Percentiles rank a stretch among this genome's conserved stretches.
phyloP scores from a whole-genome alignment of 371 early-diverging fungal species.

The Lichtheimia corymbifera region DNA sequence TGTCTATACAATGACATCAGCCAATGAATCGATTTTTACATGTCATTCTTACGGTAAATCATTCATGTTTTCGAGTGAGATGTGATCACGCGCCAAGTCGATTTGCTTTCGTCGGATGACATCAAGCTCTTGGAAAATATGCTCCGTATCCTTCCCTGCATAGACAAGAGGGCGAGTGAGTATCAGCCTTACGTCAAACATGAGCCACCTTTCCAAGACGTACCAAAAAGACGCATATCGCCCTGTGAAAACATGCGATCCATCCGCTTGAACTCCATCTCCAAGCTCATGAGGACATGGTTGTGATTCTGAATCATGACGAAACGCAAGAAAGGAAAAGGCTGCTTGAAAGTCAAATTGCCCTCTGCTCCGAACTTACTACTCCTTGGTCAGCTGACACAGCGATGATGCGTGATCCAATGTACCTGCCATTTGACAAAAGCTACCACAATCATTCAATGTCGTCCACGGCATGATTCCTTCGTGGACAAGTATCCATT shows the following conservation, averaged over 20 bases:
- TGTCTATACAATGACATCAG: not conserved
- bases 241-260: conserved; percentile 32
- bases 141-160: conserved; percentile 31
- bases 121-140: conserved; percentile 32
- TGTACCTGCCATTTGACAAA: too few species aligned
- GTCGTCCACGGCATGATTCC: too few species aligned
- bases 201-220: not conserved
- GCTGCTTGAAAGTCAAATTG: too few species aligned
- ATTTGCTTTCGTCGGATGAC: conserved; percentile 32
- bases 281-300: conserved; percentile 20
- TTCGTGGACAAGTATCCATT: too few species aligned
- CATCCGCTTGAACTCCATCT: conserved; percentile 30
- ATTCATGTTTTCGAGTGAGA: conserved; percentile 27
- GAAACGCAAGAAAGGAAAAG: too few species aligned
- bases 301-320: conserved; percentile 18
- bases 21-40: not conserved
- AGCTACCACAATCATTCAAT: too few species aligned
- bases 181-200: not conserved
- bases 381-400: too few species aligned
- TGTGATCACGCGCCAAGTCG: conserved; percentile 31
- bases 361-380: too few species aligned
- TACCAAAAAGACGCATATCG: conserved; percentile 32
- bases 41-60: conserved; percentile 23
- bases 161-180: not conserved
- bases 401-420: too few species aligned